phyloP scores from a whole-genome alignment of 2,329 filamentous ascomycete genomes.

The Epichloe bromicola region DNA sequence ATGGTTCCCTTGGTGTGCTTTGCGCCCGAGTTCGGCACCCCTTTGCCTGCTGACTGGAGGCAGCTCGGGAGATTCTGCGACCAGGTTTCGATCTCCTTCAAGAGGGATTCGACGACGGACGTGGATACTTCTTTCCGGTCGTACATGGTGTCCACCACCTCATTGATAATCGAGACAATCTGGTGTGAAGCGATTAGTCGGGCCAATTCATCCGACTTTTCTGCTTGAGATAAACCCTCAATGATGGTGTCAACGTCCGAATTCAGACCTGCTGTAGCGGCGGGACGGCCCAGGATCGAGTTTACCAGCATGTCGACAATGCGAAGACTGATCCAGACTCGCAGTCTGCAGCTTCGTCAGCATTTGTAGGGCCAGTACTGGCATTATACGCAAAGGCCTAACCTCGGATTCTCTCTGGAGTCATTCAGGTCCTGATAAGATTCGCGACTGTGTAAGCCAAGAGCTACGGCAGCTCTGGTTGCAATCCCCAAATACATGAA shows the following conservation, averaged over 20 bases:
- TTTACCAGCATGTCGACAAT: slow-evolving; percentile 26
- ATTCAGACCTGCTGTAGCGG: slow-evolving; percentile 20
- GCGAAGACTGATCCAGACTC: slow-evolving; percentile 24
- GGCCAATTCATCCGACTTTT: slow-evolving; percentile 4
- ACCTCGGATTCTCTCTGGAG: slow-evolving; percentile 11
- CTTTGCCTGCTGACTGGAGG: slow-evolving; percentile 12
- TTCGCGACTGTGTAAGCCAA: slow-evolving; percentile 37
- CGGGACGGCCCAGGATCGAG: slow-evolving; percentile 24
- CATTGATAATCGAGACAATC: slow-evolving; percentile 30
- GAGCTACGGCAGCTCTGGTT: slow-evolving; percentile 39
- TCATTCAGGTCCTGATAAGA: slow-evolving; percentile 14
- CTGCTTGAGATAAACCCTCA: slow-evolving; percentile 10
- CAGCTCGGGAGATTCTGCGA: slow-evolving; percentile 28
- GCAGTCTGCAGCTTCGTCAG: slow-evolving; percentile 13
- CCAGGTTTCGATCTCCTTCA: slow-evolving; percentile 31
- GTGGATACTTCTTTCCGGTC: slow-evolving; percentile 21
- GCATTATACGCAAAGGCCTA: slow-evolving; percentile 2
- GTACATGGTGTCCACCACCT: slow-evolving; percentile 29
- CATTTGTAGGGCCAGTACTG: background rate
- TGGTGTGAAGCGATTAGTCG: slow-evolving; percentile 27
- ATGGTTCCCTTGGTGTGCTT: slow-evolving; percentile 23
- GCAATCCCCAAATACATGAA: slow-evolving; percentile 53
- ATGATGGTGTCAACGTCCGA: slow-evolving; percentile 14
- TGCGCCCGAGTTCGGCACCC: background rate
- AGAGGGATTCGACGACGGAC: slow-evolving; percentile 24